Evolutionary conservation across 768 basidiomycete genomes (phyloP), one percentile per base, ranked within the genome.

Genomic region (Trametes villosa): DNA sequence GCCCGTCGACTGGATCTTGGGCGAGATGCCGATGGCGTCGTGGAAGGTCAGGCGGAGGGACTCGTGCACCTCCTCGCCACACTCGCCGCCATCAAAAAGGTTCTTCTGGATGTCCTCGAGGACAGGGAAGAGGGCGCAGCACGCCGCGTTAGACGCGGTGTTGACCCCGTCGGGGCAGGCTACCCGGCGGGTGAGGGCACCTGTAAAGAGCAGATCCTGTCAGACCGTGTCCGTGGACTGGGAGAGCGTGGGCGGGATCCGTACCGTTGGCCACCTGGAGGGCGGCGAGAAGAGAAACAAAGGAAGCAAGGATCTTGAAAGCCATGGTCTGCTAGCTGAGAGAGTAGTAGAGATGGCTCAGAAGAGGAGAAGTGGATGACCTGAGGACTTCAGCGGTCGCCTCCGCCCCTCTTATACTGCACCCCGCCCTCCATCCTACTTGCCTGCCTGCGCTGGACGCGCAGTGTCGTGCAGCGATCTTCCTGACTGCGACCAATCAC

Each of bases 81-180:
- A 76, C 56, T 74, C 52, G 45, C 59, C 68, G 30, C 65, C 71
- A 22, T 75, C 72, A 66, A 75, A 75, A 13, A 76, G 68, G 34
- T 67, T 65, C 47, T 68, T 34, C 63, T 75, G 74, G 18, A 76
- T 63, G 45, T 71, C 67, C 29, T 60, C 59, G 40, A 52, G 59
- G 8, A 60, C 45, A 22, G 59, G 52, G 52, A 60, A 60, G 20
- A 60, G 59, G 6, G 45, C 24, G 29, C 59, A 60, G 52, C 59
- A 60, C 33, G 59, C 59, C 6, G 59, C 59, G 45, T 60, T 60
- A 2, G 59, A 27, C 9, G 52, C 59, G 29, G 59, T 60, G 45
- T 60, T 60, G 13, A 60, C 59, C 26, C 59, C 59, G 29, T 60
- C 59, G 27, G 59, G 59, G 44, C 59, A 60, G 13, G 59, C 18